These are phyloP conservation scores for Porphyrellus cyaneotinctus DNA, from an alignment of 768 basidiomycete species.

Conservation along the genomic window DNA sequence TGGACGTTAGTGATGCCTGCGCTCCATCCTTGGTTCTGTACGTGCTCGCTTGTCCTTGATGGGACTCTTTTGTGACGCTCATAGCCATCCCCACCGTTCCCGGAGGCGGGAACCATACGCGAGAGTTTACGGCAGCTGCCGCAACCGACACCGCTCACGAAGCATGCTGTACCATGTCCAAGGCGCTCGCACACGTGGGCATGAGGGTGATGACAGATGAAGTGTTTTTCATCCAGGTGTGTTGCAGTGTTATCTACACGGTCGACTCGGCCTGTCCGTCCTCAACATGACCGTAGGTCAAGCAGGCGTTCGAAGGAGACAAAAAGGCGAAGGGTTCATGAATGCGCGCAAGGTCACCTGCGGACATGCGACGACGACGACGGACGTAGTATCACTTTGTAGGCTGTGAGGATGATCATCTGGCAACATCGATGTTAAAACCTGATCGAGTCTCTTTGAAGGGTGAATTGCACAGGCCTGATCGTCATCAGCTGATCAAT, in stretches of 20 bases:
- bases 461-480: too few species aligned
- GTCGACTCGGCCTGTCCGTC: neutral
- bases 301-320: constrained; percentile 47
- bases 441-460: too few species aligned
- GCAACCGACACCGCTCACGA: constrained; percentile 57
- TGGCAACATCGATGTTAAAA: too few species aligned
- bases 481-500: too few species aligned
- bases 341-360: neutral
- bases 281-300: constrained; percentile 35
- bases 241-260: neutral
- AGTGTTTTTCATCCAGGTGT: constrained; percentile 54
- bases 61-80: neutral
- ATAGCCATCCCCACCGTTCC: constrained; percentile 73
- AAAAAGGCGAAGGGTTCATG: constrained; percentile 17
- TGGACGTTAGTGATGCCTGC: constrained; percentile 48
- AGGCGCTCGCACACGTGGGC: constrained; percentile 67
- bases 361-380: neutral
- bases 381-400: neutral
- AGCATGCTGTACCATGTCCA: constrained; percentile 62
- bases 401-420: neutral
- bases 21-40: constrained; percentile 65
- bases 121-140: constrained; percentile 60
- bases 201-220: constrained; percentile 68
- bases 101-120: constrained; percentile 77
- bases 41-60: constrained; percentile 4